Percentiles rank a stretch among this genome's conserved stretches.
Evolutionary conservation across 163 green algal species (phyloP).

Genomic region (Volvox carteri): DNA sequence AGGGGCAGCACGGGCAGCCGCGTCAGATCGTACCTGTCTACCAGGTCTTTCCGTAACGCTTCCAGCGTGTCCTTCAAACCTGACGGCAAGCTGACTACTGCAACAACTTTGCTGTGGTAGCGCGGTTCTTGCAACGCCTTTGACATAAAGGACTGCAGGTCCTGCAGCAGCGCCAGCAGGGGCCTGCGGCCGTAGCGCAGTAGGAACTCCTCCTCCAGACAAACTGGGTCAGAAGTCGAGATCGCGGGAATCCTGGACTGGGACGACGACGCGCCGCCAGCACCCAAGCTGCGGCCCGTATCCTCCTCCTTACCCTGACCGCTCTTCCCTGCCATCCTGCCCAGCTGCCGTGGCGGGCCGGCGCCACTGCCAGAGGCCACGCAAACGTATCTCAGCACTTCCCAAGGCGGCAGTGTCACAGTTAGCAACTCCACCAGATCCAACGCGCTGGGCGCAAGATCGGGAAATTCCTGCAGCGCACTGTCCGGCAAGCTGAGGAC

Average conservation of each 20-base stretch:
- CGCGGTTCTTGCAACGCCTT: background rate
- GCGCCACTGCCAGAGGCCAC: background rate
- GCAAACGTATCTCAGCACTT: background rate
- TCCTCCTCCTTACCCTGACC: background rate
- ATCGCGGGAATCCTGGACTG: background rate
- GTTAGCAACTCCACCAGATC: background rate
- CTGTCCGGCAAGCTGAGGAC: background rate
- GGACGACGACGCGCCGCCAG: background rate
- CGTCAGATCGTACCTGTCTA: background rate
- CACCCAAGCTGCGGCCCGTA: too few species aligned
- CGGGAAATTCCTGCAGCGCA: background rate
- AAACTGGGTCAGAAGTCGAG: background rate
- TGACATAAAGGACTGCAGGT: background rate
- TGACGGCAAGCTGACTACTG: too few species aligned
- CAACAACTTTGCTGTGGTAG: too few species aligned
- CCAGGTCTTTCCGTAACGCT: background rate
- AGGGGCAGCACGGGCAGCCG: background rate
- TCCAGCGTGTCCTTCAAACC: too few species aligned
- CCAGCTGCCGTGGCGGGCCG: too few species aligned
- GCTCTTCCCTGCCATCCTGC: background rate
- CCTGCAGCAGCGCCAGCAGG: background rate
- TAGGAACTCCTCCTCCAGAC: background rate
- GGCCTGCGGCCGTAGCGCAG: background rate
- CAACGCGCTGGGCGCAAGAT: background rate
- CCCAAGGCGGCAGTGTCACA: background rate